phyloP scores from a whole-genome alignment of 805 yeast genomes.

The Metschnikowia similis region DNA sequence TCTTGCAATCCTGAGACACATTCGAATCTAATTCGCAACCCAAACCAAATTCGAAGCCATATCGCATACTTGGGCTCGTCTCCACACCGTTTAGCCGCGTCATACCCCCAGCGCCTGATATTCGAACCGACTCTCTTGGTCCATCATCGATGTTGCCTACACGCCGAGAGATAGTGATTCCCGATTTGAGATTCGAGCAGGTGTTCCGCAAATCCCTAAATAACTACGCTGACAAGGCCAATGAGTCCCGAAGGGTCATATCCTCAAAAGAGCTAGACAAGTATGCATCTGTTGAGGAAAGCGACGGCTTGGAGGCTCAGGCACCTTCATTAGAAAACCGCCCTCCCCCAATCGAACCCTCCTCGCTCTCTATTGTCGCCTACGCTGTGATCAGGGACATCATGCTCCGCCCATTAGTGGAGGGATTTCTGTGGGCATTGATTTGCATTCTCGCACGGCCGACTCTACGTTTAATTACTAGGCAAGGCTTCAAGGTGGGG shows the following conservation, averaged over 20 bases:
- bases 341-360: constrained; percentile 31
- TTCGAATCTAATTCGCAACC: too few species aligned
- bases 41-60: too few species aligned
- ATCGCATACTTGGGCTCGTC: too few species aligned
- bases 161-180: constrained; percentile 27
- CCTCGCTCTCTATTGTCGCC: constrained; percentile 42
- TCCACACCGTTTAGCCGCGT: too few species aligned
- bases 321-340: not conserved
- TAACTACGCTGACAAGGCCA: constrained; percentile 24
- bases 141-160: not conserved
- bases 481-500: constrained; percentile 12
- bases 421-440: constrained; percentile 42
- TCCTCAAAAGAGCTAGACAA: constrained; percentile 20
- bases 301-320: not conserved
- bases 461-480: constrained; percentile 9
- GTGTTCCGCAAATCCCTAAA: constrained; percentile 42
- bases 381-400: constrained; percentile 51
- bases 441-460: constrained; percentile 12
- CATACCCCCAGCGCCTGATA: too few species aligned
- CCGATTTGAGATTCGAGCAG: constrained; percentile 67
- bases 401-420: constrained; percentile 50
- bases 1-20: too few species aligned
- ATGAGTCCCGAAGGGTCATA: constrained; percentile 7
- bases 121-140: not conserved
- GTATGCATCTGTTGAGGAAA: not conserved